phyloP scores from a whole-genome alignment of 2,329 filamentous ascomycete genomes.

The Pseudogymnoascus sp. region DNA sequence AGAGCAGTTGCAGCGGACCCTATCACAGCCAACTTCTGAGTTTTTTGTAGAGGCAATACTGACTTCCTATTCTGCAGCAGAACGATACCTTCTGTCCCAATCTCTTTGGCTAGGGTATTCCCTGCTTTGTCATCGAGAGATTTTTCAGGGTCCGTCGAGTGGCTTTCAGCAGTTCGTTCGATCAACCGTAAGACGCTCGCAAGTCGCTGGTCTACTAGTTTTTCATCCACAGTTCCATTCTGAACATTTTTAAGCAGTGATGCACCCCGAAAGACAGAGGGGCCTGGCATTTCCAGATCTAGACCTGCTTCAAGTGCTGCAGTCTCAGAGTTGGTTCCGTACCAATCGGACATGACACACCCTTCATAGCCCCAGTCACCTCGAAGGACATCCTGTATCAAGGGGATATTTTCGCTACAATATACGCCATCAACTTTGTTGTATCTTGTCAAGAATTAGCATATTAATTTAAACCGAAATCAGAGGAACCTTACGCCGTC shows the following conservation, averaged over 20 bases:
- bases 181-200: constrained; percentile 11
- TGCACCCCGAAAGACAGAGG: constrained; percentile 18
- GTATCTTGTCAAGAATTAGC: constrained; percentile 18
- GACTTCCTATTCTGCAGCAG: constrained; percentile 21
- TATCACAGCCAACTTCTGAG: constrained; percentile 16
- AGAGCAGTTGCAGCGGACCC: constrained; percentile 17
- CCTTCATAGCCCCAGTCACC: constrained; percentile 27
- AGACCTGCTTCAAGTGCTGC: constrained; percentile 23
- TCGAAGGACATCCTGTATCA: constrained; percentile 25
- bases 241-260: constrained; percentile 13
- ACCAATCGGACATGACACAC: constrained; percentile 29
- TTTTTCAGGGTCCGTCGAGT: constrained; percentile 10
- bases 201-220: constrained; percentile 12
- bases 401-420: constrained; percentile 21
- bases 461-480: not conserved
- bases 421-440: constrained; percentile 26
- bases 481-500: constrained; percentile 14
- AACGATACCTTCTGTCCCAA: constrained; percentile 21
- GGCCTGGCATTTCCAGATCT: constrained; percentile 30
- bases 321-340: constrained; percentile 24
- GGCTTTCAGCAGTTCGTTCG: constrained; percentile 6
- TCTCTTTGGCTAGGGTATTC: constrained; percentile 35
- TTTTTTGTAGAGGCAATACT: constrained; percentile 18
- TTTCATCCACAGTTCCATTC: not conserved
- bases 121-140: constrained; percentile 18